Base-by-base conservation (phyloP, 164 flowering plant species). In the Vitis riparia region DNA sequence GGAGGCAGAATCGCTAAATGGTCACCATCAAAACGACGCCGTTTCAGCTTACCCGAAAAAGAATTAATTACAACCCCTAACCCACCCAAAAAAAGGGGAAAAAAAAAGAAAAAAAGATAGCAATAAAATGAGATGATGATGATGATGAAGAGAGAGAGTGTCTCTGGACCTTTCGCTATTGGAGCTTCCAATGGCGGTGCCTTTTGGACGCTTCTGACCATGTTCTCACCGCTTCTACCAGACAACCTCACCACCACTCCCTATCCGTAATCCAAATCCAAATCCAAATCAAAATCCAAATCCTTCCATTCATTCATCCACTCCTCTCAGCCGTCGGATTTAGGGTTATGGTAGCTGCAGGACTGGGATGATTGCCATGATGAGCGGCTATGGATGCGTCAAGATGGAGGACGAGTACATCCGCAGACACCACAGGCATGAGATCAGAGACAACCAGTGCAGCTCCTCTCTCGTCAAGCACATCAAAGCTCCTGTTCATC, bases 401-500 rank as follows among this genome's bases (percentile, higher is more conserved):
- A 37, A 37, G 44, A 37, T 68, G 72, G 73, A 74, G 44, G 37
- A 15, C 11, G 63, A 74, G 63, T 73, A 49, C 64, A 68, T 73
- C 32, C 19, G 62, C 29, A 73, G 68, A 37, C 67, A 68, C 66
- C 76, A 73, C 29, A 49, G n/a, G 49, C 72, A 73, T 15, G 63
- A 68, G 63, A 17, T 55, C 12, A 23, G 32, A 1, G 76, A 63
- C 13, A 68, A 73, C 52, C 76, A 73, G 66, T 73, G 76, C 63
- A 16, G 47, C 59, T 73, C 76, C n/a, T 15, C 63, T 50, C 23
- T 73, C 5, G 51, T 63, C 51, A 73, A 68, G 56, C 76, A 68
- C 59, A 65, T 73, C 63, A 68, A 63, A 62, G 76, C 76, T 55
- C 76, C 76, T 5, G 63, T 62, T 47, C 29, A 73, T 63, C 67